Conservation (phyloP, 2,329 filamentous ascomycete species). For the Trichophyton schoenleinii region DNA sequence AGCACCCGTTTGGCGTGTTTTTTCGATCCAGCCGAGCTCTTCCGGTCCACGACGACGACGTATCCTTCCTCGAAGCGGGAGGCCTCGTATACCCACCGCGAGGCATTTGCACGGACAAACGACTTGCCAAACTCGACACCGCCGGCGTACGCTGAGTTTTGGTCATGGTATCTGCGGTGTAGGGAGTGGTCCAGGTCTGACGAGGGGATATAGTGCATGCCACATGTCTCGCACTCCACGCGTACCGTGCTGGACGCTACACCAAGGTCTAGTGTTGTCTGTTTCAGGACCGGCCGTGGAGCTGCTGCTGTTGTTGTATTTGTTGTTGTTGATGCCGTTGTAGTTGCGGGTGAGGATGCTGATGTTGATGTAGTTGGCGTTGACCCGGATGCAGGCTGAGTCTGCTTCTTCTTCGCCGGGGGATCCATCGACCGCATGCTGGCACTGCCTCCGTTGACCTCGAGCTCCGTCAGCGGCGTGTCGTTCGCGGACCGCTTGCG, state of each 20-base stretch:
- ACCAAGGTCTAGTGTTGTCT: constrained; percentile 51
- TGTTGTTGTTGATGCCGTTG: neutral
- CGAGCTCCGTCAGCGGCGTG: constrained; percentile 30
- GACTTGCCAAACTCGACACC: constrained; percentile 50
- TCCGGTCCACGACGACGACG: constrained; percentile 47
- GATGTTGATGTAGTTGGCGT: neutral
- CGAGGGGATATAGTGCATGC: constrained; percentile 55
- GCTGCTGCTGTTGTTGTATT: neutral
- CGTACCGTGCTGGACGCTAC: constrained; percentile 32
- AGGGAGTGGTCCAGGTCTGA: constrained; percentile 48
- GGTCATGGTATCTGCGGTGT: constrained; percentile 49
- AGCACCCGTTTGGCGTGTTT: constrained; percentile 45
- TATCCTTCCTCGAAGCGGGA: constrained; percentile 39
- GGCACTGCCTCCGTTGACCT: constrained; percentile 28
- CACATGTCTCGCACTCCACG: constrained; percentile 47
- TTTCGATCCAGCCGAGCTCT: constrained; percentile 40
- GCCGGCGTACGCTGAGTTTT: constrained; percentile 46
- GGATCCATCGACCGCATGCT: constrained; percentile 27
- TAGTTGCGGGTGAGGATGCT: neutral
- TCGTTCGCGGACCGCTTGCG: constrained; percentile 25
- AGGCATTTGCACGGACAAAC: constrained; percentile 41
- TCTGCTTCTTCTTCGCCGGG: constrained; percentile 23
- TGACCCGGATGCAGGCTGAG: neutral
- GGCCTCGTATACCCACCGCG: constrained; percentile 40
- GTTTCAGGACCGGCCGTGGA: constrained; percentile 33